These are phyloP conservation scores for Prunus fruticosa DNA, from an alignment of 306 rosid genomes.

Conservation along the genomic window DNA sequence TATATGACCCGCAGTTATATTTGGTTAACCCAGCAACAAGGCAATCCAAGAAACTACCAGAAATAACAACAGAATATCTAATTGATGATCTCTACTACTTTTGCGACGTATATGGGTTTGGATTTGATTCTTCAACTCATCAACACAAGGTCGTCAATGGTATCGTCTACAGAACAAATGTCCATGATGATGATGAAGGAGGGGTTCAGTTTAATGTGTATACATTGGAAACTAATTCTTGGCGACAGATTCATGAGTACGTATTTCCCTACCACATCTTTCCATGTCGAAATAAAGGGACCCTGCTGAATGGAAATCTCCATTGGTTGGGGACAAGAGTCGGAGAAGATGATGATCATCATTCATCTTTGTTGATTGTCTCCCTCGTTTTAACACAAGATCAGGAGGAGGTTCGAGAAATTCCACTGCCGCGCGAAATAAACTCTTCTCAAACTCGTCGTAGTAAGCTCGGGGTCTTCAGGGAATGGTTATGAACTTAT, in stretches of 20 bases:
- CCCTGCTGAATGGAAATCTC: not conserved
- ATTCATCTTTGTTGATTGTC: not conserved
- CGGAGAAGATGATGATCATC: not conserved
- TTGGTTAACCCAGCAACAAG: slow-evolving; percentile 4
- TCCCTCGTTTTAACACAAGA: not conserved
- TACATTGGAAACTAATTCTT: not conserved
- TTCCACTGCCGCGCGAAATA: not conserved
- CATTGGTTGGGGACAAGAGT: not conserved
- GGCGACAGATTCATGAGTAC: not conserved
- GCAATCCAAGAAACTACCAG: not conserved
- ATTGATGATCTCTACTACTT: no score
- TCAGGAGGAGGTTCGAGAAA: not conserved
- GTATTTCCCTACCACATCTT: not conserved
- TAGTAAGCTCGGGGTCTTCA: not conserved
- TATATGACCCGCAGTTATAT: not conserved
- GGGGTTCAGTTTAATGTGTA: not conserved
- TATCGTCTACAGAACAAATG: no score
- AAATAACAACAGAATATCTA: no score
- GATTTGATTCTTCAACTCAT: not conserved
- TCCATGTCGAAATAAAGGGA: no score
- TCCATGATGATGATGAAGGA: not conserved
- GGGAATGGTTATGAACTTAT: not conserved
- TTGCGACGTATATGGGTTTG: not conserved
- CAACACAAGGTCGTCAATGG: not conserved
- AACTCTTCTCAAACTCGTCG: no score